Evolutionary conservation across 352 stramenopile species (phyloP), one percentile per base, ranked within the genome.

Genomic region (Phytophthora litchii): DNA sequence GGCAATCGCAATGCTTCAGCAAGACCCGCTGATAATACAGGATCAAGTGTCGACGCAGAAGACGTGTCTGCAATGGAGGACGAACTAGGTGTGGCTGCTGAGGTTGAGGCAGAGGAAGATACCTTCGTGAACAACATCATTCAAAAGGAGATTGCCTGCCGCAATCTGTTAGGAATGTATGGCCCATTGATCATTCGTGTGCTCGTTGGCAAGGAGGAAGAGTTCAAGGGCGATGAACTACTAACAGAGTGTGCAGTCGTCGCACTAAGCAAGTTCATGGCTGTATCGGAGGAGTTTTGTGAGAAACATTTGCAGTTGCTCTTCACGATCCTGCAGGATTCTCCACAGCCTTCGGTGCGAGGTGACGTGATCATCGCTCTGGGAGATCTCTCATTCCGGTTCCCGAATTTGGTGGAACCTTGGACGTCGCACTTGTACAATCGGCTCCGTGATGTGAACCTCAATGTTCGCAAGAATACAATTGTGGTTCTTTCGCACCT

Each of bases 401-500:
- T 98, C 64, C 97, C 97, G 4, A 99, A 99, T 63, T 75, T 97
- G 49, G 84, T 99, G 21, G 97, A 99, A 73, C 97, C 97, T 9
- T 99, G 97, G 89, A 99, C 96, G n/a, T 88, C 88, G 3, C 91
- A 95, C 49, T 70, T 99, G 40, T 99, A 99, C 76, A 88, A 91
- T 23, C 87, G 90, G 13, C 84, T 99, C 20, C 92, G 92, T 23
- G 96, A 99, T 64, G 72, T 91, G 9, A 78, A 96, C 51, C 55
- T 80, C 16, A 87, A 91, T 50, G 97, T 99, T 21, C 91, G 97
- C 32, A 92, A 97, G 47, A 98, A 99, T 62, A 97, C 96, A 32
- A 90, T 99, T 41, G 97, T 99, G 62, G 96, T 99, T 27, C 86
- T 99, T 3, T 99, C 96, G 23, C 97, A 99, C 64, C 86, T 99